phyloP scores from a whole-genome alignment of 2,329 filamentous ascomycete genomes.

The Fonsecaea multimorphosa region DNA sequence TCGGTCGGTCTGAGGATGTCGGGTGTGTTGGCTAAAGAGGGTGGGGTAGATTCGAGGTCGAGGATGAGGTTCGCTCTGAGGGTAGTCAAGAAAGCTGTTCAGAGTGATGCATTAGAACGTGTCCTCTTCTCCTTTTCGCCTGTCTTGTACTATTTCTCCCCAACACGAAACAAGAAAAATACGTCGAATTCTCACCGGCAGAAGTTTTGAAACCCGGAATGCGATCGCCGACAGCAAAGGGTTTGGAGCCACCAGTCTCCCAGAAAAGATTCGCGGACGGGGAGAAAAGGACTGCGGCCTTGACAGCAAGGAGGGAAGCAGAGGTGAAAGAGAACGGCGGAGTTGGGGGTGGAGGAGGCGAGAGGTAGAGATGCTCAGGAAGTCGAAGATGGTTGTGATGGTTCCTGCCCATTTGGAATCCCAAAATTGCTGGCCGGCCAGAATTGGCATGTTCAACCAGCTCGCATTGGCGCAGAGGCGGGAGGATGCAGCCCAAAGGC shows the following conservation, averaged over 20 bases:
- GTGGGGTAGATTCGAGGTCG: slow-evolving; percentile 62
- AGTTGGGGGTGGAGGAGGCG: slow-evolving; percentile 31
- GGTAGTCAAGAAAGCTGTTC: slow-evolving; percentile 78
- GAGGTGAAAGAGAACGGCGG: slow-evolving; percentile 28
- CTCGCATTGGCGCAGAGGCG: slow-evolving; percentile 10
- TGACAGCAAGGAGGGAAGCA: slow-evolving; percentile 35
- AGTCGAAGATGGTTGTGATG: slow-evolving; percentile 37
- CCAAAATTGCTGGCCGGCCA: slow-evolving; percentile 20
- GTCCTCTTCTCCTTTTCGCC: background rate
- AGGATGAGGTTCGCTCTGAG: slow-evolving; percentile 80
- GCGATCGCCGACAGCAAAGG: slow-evolving; percentile 41
- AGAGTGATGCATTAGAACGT: slow-evolving; percentile 7
- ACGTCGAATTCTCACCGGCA: slow-evolving; percentile 40
- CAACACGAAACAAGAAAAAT: slow-evolving; percentile 4
- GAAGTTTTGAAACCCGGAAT: slow-evolving; percentile 45
- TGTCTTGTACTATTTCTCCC: background rate
- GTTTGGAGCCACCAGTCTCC: slow-evolving; percentile 32
- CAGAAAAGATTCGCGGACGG: slow-evolving; percentile 28
- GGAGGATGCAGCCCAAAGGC: slow-evolving; percentile 5
- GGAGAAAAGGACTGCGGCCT: slow-evolving; percentile 27
- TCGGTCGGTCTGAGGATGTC: slow-evolving; percentile 59
- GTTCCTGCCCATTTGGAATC: slow-evolving; percentile 37
- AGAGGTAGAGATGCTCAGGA: slow-evolving; percentile 39
- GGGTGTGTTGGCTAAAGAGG: slow-evolving; percentile 70
- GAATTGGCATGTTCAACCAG: slow-evolving; percentile 29